Evolutionary conservation across 257 asterid species (phyloP).

Genomic region (Solanum bulbocastanum): DNA sequence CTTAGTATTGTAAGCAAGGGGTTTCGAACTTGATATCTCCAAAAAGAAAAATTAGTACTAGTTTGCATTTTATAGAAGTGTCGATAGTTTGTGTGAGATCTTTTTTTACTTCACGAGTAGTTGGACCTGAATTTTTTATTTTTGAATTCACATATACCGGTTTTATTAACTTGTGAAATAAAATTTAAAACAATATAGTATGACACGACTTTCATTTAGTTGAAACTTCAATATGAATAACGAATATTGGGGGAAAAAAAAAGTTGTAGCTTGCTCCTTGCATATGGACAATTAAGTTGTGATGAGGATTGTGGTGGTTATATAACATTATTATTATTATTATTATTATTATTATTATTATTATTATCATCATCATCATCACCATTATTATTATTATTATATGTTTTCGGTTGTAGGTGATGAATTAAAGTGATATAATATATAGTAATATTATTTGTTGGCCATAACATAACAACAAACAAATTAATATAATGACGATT

Average conservation of each 20-base stretch:
- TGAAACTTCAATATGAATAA: accelerated
- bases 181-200: accelerated
- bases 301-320: neutral
- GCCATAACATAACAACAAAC: neutral
- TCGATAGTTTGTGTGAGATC: accelerated
- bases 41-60: too few relatives aligned
- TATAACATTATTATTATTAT: neutral
- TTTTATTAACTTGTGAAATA: neutral
- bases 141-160: neutral
- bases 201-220: accelerated
- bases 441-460: neutral
- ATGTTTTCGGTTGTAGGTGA: neutral
- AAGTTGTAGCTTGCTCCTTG: neutral
- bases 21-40: neutral
- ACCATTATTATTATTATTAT: neutral
- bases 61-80: neutral
- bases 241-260: accelerated
- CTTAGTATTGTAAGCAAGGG: neutral
- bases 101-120: neutral
- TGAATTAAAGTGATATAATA: neutral
- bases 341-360: too few relatives aligned
- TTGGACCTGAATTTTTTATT: neutral
- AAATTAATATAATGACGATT: neutral
- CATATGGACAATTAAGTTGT: neutral
- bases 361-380: too few relatives aligned